Evolutionary conservation across 352 stramenopile genomes (phyloP).

Genomic region (Peronosclerospora sorghi): DNA sequence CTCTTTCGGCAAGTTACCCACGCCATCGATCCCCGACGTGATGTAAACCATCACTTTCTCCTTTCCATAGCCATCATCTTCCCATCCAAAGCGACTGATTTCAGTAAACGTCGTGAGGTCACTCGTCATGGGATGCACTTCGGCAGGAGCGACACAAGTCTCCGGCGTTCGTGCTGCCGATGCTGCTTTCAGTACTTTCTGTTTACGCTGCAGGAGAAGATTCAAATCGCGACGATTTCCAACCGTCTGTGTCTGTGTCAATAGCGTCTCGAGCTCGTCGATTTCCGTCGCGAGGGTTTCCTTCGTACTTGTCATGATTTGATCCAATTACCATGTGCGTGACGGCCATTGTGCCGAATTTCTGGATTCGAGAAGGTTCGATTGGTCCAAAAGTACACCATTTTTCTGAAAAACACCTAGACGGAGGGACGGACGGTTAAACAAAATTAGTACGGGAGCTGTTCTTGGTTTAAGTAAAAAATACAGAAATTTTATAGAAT

Average conservation of each 20-base stretch:
- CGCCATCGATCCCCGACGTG: constrained; percentile 72
- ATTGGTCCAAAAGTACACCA: too few species aligned
- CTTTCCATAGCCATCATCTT: constrained; percentile 84
- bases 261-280: constrained; percentile 51
- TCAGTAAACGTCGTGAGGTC: constrained; percentile 67
- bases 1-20: constrained; percentile 61
- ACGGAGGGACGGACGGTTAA: too few species aligned
- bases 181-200: constrained; percentile 27
- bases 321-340: too few species aligned
- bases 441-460: too few species aligned
- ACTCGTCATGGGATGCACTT: constrained; percentile 5
- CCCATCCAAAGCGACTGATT: constrained; percentile 79
- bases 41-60: constrained; percentile 74
- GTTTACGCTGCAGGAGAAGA: constrained; percentile 46
- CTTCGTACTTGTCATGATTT: too few species aligned
- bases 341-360: too few species aligned
- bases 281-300: constrained; percentile 35
- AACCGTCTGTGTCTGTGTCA: constrained; percentile 35
- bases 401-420: too few species aligned
- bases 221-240: constrained; percentile 58
- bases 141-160: constrained; percentile 15
- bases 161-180: constrained; percentile 7
- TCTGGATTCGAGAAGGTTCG: too few species aligned
- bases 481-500: too few species aligned
- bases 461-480: too few species aligned